phyloP scores from a whole-genome alignment of 352 stramenopile genomes.

The Phytophthora macrochlamydospora region DNA sequence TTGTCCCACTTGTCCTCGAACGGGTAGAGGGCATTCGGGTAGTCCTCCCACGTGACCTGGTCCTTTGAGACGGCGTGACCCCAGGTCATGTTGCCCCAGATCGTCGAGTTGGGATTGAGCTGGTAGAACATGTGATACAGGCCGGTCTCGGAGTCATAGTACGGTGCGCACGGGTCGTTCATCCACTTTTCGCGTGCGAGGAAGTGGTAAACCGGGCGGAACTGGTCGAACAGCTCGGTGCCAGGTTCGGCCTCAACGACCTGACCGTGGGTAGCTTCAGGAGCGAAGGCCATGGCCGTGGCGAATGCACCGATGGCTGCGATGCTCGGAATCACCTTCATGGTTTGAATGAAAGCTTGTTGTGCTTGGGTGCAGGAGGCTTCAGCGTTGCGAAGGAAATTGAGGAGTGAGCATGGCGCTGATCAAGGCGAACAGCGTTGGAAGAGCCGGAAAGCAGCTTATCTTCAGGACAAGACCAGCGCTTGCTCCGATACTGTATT shows the following conservation, averaged over 20 bases:
- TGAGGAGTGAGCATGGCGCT: conserved; percentile 12
- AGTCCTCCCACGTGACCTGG: conserved; percentile 74
- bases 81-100: conserved; percentile 81
- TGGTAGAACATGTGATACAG: conserved; percentile 88
- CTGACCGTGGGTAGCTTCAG: conserved; percentile 18
- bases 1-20: conserved; percentile 68
- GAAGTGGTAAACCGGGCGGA: conserved; percentile 70
- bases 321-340: conserved; percentile 29
- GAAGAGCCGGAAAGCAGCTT: conserved; percentile 19
- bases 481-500: conserved; percentile 12
- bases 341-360: conserved; percentile 9
- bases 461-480: conserved; percentile 9
- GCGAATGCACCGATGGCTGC: conserved; percentile 20
- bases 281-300: conserved; percentile 18
- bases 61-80: conserved; percentile 74
- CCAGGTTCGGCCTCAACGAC: conserved; percentile 37
- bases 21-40: conserved; percentile 60
- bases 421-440: background rate
- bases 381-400: conserved; percentile 24
- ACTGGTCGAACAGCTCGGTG: conserved; percentile 55
- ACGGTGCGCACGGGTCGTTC: conserved; percentile 83
- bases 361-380: conserved; percentile 13
- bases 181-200: conserved; percentile 74
- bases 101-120: conserved; percentile 60
- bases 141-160: conserved; percentile 62